Evolutionary conservation across 1,284 basidiomycete genomes (phyloP), one percentile per base, ranked within the genome.

Genomic region (Moniliella sp.): DNA sequence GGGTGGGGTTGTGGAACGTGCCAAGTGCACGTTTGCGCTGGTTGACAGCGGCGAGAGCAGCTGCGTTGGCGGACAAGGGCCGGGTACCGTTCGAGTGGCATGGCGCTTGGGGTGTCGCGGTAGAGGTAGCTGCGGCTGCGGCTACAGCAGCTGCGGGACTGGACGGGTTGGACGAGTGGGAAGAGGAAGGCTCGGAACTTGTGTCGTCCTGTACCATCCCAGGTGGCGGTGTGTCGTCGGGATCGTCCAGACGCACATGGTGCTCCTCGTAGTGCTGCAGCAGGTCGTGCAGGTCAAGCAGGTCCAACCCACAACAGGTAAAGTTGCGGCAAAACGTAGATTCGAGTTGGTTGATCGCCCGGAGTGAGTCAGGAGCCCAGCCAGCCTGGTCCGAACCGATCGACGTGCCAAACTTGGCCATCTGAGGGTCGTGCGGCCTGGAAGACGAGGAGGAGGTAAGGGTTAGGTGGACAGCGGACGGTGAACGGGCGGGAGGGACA

Each of bases 211-310:
- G 37, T 17, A 54, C 21, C 21, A 23, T 23, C 8, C 21, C 21
- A 7, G 21, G 21, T 7, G 21, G 21, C n/a, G 21, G 42, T 42
- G 46, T 46, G 28, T 55, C 56, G 23, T 35, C 34, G 34, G 57
- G 52, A 27, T 54, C 55, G 17, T 59, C 54, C 34, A 56, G 56
- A 14, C 48, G 45, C 18, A 57, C 55, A 26, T 59, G 56, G 34
- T 50, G 45, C 25, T 57, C 56, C 31, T 59, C 56, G 40, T 59
- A 59, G 35, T 59, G 56, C 30, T 57, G 54, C 5, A 59, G 44
- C 4, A 59, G 46, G 31, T 59, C 56, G 37, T 59, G 56, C 2
- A 59, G 38, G 29, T 59, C 54, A 16, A 48, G 54, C 23, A 59
- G 45, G 17, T 39, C 46, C 25, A 47, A 42, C 14, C 56, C 56